Base-by-base conservation (phyloP, 345 rosid genomes). In the Reutealis trisperma region DNA sequence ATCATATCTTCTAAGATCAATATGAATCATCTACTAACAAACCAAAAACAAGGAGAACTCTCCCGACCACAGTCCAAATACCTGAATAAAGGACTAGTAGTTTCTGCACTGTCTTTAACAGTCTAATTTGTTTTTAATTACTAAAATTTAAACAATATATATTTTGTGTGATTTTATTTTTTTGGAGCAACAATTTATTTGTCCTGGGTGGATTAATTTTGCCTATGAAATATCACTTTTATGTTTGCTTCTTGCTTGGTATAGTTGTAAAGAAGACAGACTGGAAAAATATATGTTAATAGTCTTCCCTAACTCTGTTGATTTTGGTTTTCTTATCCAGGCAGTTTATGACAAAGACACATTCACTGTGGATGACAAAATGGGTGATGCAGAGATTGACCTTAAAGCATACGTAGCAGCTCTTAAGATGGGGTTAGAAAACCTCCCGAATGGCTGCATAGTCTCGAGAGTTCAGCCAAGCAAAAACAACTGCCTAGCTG, bases 361-460 rank as follows among this genome's bases (percentile, higher is more conserved):
- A 6, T 79, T 83, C 32, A 79, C 78, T 7, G 71, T 47, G 41
- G 85, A 83, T 59, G 85, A 83, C 78, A 79, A 76, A 45, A 72
- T 83, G 80, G 85, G 85, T 0, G 80, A 83, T 12, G 80, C 85
- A 47, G 52, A 72, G 16, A 72, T 83, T 32, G 85, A 83, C 72
- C 72, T 83, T 32, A 69, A 69, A 34, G 78, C 83, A 37, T 83
- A 72, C 41, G n/a, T 83, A 42, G 69, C 47, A 11, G 55, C 71
- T 37, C 79, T 83, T 13, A 76, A 76, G 72, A 76, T 79, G 85
- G 83, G 75, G 13, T 22, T 79, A 72, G 24, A 69, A 65, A 69
- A 63, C 63, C 83, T 79, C 16, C 80, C 80, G 2, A 64, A 78
- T 14, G 84, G 84, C 1, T 73, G 78, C 25, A 72, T 59, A 10